Evolutionary conservation across 805 yeast species (phyloP).

Genomic region (Monosporozyma aerobia): DNA sequence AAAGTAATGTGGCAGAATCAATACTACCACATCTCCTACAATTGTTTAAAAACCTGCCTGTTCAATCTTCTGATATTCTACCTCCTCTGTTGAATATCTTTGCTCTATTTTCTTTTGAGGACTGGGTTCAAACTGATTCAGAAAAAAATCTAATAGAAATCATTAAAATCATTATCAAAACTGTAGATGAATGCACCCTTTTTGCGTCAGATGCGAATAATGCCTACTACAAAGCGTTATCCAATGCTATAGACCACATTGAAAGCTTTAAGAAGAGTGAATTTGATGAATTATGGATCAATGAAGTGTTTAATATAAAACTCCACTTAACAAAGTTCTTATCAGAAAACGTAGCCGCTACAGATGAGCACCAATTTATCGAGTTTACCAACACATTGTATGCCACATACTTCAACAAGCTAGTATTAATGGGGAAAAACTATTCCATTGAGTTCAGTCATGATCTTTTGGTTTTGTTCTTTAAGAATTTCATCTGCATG

Average conservation of each 20-base stretch:
- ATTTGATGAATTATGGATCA: conserved; percentile 20
- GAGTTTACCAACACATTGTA: conserved; percentile 11
- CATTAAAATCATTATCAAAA: conserved; percentile 13
- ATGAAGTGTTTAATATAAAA: conserved; percentile 15
- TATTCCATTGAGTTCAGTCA: conserved; percentile 19
- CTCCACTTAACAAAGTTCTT: conserved; percentile 19
- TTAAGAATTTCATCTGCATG: conserved; percentile 10
- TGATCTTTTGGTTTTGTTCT: conserved; percentile 12
- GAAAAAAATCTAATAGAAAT: conserved; percentile 17
- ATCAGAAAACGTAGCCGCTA: conserved; percentile 9
- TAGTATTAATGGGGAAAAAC: conserved; percentile 21
- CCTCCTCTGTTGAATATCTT: conserved; percentile 19
- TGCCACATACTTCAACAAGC: conserved; percentile 22
- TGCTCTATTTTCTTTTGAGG: conserved; percentile 21
- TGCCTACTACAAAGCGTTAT: conserved; percentile 10
- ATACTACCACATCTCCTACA: conserved; percentile 19
- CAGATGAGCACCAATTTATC: conserved; percentile 1
- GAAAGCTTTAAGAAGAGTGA: conserved; percentile 14
- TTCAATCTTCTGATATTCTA: conserved; percentile 16
- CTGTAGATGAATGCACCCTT: conserved; percentile 16
- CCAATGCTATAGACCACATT: conserved; percentile 15
- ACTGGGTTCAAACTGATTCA: conserved; percentile 23
- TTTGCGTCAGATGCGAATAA: conserved; percentile 2
- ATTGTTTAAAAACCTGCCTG: conserved; percentile 17
- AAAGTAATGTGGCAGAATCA: conserved; percentile 12